These are phyloP conservation scores for Aspergillus affinis DNA, from an alignment of 495 filamentous ascomycete species.

Conservation along the genomic window DNA sequence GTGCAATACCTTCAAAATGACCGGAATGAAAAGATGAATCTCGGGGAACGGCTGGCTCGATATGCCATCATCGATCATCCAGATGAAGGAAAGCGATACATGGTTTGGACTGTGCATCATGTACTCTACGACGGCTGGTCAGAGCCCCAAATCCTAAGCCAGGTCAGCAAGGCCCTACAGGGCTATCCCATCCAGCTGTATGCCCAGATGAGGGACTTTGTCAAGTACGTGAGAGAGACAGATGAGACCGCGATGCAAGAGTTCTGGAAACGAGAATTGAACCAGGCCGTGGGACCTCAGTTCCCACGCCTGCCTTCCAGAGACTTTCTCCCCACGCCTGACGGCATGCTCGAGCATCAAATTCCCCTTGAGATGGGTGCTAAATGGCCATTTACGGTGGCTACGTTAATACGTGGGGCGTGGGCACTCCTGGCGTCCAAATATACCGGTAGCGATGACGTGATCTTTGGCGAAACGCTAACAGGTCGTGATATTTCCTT, in stretches of 20 bases:
- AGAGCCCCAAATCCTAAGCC: slow-evolving; percentile 54
- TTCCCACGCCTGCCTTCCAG: slow-evolving; percentile 57
- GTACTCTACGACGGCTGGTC: slow-evolving; percentile 70
- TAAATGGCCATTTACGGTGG: slow-evolving; percentile 48
- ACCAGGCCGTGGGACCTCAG: slow-evolving; percentile 52
- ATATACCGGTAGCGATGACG: slow-evolving; percentile 54
- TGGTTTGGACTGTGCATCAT: slow-evolving; percentile 66
- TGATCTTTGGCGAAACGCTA: slow-evolving; percentile 60
- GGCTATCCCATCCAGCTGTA: slow-evolving; percentile 18
- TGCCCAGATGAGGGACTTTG: slow-evolving; percentile 44
- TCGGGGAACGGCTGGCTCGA: slow-evolving; percentile 53
- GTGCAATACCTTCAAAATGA: slow-evolving; percentile 51
- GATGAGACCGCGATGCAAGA: slow-evolving; percentile 36
- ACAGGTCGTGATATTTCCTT: slow-evolving; percentile 49
- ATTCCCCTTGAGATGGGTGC: slow-evolving; percentile 40
- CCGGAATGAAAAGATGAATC: slow-evolving; percentile 47
- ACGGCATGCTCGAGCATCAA: slow-evolving; percentile 51
- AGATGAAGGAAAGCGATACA: slow-evolving; percentile 36
- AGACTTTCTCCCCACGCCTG: slow-evolving; percentile 54
- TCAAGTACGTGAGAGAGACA: slow-evolving; percentile 38
- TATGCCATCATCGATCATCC: slow-evolving; percentile 50
- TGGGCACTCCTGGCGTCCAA: slow-evolving; percentile 60
- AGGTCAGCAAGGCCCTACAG: slow-evolving; percentile 44
- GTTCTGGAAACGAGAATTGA: slow-evolving; percentile 48
- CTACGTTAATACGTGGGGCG: slow-evolving; percentile 60